Percentiles rank a stretch among this genome's conserved stretches.
These are phyloP conservation scores for Neonectria neomacrospora DNA, from an alignment of 2,329 filamentous ascomycete species.

Conservation along the genomic window DNA sequence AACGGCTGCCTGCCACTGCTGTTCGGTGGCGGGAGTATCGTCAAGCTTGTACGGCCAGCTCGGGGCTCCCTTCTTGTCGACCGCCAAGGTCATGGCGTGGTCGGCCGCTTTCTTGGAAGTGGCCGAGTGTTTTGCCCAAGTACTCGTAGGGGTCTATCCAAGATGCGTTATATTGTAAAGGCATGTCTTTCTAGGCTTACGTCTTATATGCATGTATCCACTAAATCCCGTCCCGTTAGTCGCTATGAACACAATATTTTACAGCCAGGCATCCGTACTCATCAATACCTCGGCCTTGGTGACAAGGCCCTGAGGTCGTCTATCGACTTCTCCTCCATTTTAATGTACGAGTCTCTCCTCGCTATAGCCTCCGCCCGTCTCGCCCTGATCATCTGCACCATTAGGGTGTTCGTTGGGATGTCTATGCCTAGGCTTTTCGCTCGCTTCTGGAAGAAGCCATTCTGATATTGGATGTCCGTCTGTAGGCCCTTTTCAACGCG, in stretches of 20 bases:
- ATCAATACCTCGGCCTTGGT: slow-evolving; percentile 24
- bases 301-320: slow-evolving; percentile 31
- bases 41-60: too few species aligned
- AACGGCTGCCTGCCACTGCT: too few species aligned
- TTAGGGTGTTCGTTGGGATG: slow-evolving; percentile 77
- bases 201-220: slow-evolving; percentile 7
- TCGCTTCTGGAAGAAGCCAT: slow-evolving; percentile 84
- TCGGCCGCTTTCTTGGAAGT: too few species aligned
- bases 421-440: slow-evolving; percentile 79
- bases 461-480: slow-evolving; percentile 86
- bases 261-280: slow-evolving; percentile 12
- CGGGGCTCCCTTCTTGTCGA: too few species aligned
- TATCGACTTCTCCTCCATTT: slow-evolving; percentile 50
- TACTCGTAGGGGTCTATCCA: too few species aligned
- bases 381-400: slow-evolving; percentile 78
- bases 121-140: too few species aligned
- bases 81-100: too few species aligned
- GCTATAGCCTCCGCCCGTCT: slow-evolving; percentile 60
- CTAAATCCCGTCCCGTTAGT: neutral
- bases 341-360: slow-evolving; percentile 49
- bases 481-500: slow-evolving; percentile 69
- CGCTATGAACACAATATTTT: slow-evolving; percentile 30
- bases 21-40: too few species aligned
- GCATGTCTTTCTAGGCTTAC: slow-evolving; percentile 2
- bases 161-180: neutral